Conservation (phyloP, 306 rosid genomes). For the Trifolium repens region DNA sequence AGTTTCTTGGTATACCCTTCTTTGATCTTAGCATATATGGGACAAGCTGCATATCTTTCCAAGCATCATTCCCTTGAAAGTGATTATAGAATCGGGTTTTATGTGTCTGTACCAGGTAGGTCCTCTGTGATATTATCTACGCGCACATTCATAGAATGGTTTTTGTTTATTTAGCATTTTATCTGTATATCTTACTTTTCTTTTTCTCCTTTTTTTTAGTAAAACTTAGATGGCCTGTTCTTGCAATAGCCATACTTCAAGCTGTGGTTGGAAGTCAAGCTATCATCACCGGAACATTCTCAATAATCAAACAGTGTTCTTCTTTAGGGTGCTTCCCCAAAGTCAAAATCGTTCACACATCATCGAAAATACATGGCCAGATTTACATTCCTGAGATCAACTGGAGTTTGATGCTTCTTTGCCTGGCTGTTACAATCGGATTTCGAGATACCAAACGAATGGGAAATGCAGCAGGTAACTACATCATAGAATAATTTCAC, state of each 20-base stretch:
- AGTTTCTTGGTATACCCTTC: constrained; percentile 90
- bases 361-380: constrained; percentile 90
- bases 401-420: constrained; percentile 86
- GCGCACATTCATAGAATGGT: neutral
- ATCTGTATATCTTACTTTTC: constrained; percentile 34
- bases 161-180: constrained; percentile 6
- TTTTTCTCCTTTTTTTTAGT: constrained; percentile 45
- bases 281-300: constrained; percentile 91
- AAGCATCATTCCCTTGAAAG: constrained; percentile 66
- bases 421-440: constrained; percentile 84
- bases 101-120: constrained; percentile 94
- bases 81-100: constrained; percentile 83
- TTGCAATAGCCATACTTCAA: constrained; percentile 90
- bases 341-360: constrained; percentile 85
- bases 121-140: constrained; percentile 32
- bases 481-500: constrained; percentile 13
- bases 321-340: constrained; percentile 89
- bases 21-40: constrained; percentile 91
- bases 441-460: constrained; percentile 95
- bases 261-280: constrained; percentile 99
- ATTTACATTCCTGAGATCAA: constrained; percentile 95
- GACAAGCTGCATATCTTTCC: constrained; percentile 98
- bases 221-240: constrained; percentile 87
- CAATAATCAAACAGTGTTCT: constrained; percentile 93
- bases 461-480: constrained; percentile 97